A percentile compares a stretch with the other conserved stretches of the same genome.
Evolutionary conservation across 176 grass and related monocot genomes (phyloP).

Genomic region (Bromus sterilis): DNA sequence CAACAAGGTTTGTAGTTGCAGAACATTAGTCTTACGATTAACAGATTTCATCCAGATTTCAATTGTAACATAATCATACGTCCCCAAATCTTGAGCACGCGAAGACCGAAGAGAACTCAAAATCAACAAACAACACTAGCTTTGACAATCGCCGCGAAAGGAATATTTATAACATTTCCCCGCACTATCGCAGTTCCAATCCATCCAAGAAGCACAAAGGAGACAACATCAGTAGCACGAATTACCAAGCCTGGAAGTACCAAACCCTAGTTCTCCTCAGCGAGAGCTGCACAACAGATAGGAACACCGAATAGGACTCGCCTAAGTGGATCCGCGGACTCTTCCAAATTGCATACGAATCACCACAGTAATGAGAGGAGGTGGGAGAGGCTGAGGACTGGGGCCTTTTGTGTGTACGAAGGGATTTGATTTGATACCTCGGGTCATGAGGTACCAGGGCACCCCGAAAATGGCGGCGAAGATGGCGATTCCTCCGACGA

Average conservation of each 20-base stretch:
- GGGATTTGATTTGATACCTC: conserved; percentile 32
- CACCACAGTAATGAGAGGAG: background rate
- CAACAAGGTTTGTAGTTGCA: background rate
- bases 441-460: conserved; percentile 79
- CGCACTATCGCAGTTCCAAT: background rate
- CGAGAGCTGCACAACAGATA: background rate
- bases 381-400: background rate
- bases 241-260: background rate
- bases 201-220: background rate
- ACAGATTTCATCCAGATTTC: background rate
- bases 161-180: background rate
- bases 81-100: background rate
- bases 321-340: background rate
- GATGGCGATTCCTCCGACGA: conserved; percentile 71
- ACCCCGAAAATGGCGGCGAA: conserved; percentile 61
- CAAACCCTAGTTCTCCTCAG: conserved; percentile 25
- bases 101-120: background rate
- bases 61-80: background rate
- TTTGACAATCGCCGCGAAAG: background rate
- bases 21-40: background rate
- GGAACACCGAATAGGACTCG: background rate
- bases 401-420: background rate
- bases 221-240: background rate
- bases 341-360: background rate
- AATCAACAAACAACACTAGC: background rate